These are phyloP conservation scores for Sanghuangporus sanghuang DNA, from an alignment of 1,284 basidiomycete species.

Conservation along the genomic window DNA sequence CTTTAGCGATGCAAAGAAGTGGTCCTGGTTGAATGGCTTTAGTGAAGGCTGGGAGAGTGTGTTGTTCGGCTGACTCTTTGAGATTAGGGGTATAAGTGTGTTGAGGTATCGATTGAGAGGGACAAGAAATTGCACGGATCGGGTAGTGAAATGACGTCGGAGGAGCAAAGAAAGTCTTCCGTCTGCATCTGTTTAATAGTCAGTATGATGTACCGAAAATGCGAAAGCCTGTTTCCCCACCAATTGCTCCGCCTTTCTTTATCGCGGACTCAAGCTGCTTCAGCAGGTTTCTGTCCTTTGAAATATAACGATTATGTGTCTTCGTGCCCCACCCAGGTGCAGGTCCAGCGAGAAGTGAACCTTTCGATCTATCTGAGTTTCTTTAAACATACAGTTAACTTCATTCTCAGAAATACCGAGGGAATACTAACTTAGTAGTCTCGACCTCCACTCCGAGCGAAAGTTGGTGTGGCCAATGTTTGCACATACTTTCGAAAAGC, in stretches of 20 bases:
- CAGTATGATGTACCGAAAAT: neutral
- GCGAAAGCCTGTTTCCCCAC: constrained; percentile 35
- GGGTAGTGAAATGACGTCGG: constrained; percentile 80
- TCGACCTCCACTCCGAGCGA: constrained; percentile 47
- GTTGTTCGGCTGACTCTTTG: neutral
- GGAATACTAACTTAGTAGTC: neutral
- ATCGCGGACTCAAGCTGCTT: constrained; percentile 61
- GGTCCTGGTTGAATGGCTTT: constrained; percentile 73
- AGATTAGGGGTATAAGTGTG: constrained; percentile 65
- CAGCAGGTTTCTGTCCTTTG: constrained; percentile 75
- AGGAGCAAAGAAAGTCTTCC: constrained; percentile 63
- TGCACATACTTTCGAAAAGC: constrained; percentile 83
- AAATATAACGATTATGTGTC: constrained; percentile 79
- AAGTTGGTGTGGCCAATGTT: constrained; percentile 90
- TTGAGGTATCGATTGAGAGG: constrained; percentile 93
- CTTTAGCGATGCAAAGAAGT: constrained; percentile 82
- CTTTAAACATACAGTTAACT: neutral
- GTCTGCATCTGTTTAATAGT: constrained; percentile 37
- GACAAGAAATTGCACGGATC: constrained; percentile 86
- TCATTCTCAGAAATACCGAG: neutral
- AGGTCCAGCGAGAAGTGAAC: constrained; percentile 41
- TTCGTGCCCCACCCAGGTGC: constrained; percentile 71
- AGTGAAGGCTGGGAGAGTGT: constrained; percentile 28
- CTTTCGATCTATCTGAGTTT: constrained; percentile 10
- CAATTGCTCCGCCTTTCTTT: constrained; percentile 40